Evolutionary conservation across 2,329 filamentous ascomycete genomes (phyloP), one percentile per base, ranked within the genome.

Genomic region (Harringtonia lauricola): DNA sequence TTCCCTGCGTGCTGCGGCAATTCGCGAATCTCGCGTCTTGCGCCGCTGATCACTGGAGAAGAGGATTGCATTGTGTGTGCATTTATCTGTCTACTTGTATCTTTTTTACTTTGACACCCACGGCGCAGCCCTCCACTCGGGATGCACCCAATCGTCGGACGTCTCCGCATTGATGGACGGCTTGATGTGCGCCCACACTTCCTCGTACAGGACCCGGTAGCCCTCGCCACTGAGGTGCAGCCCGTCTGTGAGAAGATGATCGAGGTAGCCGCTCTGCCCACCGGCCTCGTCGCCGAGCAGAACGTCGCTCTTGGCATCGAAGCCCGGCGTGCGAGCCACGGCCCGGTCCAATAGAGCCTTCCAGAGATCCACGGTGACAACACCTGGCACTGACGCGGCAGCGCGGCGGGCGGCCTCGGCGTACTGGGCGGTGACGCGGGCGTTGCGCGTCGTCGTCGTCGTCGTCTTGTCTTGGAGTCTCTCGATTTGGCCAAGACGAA

Each of bases 361-460:
- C 78, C 86, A 94, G 2, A 96, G 71, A 61, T 96, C 86, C 19
- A 94, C 65, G 2, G 90, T 72, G 0, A 77, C 70, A 3, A 90
- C 67, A 2, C 73, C 83, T 1, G 84, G 66, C 41, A 81, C 70
- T 47, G 79, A 72, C 13, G 78, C 75, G 8, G 83, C 86, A 72
- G 95, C 60, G 58, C 69, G 60, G 65, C 85, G 55, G 68, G 81
- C 62, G 62, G 68, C 54, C 62, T 75, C 54, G 62, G 86, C 59
- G 68, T 85, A 67, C 66, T 72, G 52, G 41, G 75, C 66, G 55
- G 64, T 71, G 52, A 67, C 67, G 52, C 62, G 65, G 17, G 69
- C 66, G 39, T 63, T 65, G 53, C 67, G 72, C 44, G 60, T 66
- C 34, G 56, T 57, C 42, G 62, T 57, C 8, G 59, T 54, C 68